Evolutionary conservation across 352 stramenopile genomes (phyloP).

Genomic region (Globisporangium cylindrosporum): DNA sequence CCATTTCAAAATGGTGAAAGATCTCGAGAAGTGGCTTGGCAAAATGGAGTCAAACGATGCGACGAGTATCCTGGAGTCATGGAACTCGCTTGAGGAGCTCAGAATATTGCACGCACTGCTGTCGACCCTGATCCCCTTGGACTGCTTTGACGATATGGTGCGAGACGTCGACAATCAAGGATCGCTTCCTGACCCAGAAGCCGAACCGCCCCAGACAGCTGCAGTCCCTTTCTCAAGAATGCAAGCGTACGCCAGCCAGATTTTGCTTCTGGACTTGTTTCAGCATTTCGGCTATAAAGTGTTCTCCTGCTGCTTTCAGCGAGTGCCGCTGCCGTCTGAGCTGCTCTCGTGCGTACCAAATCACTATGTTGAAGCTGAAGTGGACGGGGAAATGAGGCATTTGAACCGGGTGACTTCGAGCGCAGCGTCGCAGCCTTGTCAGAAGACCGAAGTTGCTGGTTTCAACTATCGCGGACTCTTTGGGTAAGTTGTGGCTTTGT

Average conservation of each 20-base stretch:
- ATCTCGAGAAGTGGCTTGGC: slow-evolving; percentile 48
- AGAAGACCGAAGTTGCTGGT: slow-evolving; percentile 1
- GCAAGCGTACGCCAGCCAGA: slow-evolving; percentile 40
- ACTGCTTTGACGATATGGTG: slow-evolving; percentile 34
- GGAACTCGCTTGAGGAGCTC: slow-evolving; percentile 34
- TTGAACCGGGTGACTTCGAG: slow-evolving; percentile 17
- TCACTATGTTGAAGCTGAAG: slow-evolving; percentile 23
- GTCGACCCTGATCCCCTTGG: slow-evolving; percentile 20
- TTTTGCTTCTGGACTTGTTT: slow-evolving; percentile 54
- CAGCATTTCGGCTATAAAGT: slow-evolving; percentile 55
- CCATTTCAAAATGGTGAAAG: slow-evolving; percentile 42
- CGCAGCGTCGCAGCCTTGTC: slow-evolving; percentile 15
- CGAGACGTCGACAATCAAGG: slow-evolving; percentile 29
- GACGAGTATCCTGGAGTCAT: slow-evolving; percentile 49
- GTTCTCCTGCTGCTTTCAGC: slow-evolving; percentile 36
- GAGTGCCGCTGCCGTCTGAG: slow-evolving; percentile 27
- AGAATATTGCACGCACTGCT: slow-evolving; percentile 30
- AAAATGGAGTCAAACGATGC: slow-evolving; percentile 59
- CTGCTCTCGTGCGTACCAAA: slow-evolving; percentile 23
- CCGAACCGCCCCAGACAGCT: slow-evolving; percentile 19
- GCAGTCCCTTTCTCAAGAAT: slow-evolving; percentile 31
- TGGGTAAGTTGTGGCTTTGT: slow-evolving; percentile 1
- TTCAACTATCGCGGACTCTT: slow-evolving; percentile 5
- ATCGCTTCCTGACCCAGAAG: slow-evolving; percentile 6
- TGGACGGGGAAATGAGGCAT: background rate